Base-by-base conservation (phyloP, 805 yeast genomes). In the Candida stauntonica region DNA sequence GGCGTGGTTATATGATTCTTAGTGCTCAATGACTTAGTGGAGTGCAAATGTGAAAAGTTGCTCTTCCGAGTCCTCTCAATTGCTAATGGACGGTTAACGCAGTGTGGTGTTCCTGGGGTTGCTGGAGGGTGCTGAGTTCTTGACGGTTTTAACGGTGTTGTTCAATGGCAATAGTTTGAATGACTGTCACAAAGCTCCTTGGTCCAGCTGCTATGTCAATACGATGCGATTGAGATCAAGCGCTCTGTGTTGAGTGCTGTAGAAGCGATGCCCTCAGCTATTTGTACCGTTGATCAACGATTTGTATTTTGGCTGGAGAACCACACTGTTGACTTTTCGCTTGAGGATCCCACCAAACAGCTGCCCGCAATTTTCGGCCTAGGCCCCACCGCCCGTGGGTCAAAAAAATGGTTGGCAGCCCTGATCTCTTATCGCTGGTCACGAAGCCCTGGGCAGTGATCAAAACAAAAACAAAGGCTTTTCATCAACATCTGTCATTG, bases 291-390 rank as follows among this genome's bases (percentile, higher is more conserved):
- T 21, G 24, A 21, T 21, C 24, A 21, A 11, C 24, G 11, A 21
- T 16, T 15, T 21, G 18, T 29, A 17, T 16, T 14, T n/a, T n/a
- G 11, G 11, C 24, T 21, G 14, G 24, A 7, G 19, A 21, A 19
- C 29, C 14, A 17, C 34, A n/a, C 26, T 31, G 27, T 31, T 31
- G 27, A 24, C 28, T 32, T 33, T 26, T 26, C 26, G 30, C 17
- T 26, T n/a, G 31, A 23, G 24, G 24, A 21, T 21, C 24, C 21
- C 34, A 23, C 34, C 34, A 31, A 31, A 31, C 17, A n/a, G 14
- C 14, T 14, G 20, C 19, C 19, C 34, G 28, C 34, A 26, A 21
- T 21, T 23, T 26, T 21, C 24, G 24, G 24, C 24, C 24, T 21
- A 21, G 9, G 9, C 24, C 24, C 11, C 24, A 11, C n/a, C n/a